Evolutionary conservation across 257 asterid genomes (phyloP).

Genomic region (Solanum chilense): DNA sequence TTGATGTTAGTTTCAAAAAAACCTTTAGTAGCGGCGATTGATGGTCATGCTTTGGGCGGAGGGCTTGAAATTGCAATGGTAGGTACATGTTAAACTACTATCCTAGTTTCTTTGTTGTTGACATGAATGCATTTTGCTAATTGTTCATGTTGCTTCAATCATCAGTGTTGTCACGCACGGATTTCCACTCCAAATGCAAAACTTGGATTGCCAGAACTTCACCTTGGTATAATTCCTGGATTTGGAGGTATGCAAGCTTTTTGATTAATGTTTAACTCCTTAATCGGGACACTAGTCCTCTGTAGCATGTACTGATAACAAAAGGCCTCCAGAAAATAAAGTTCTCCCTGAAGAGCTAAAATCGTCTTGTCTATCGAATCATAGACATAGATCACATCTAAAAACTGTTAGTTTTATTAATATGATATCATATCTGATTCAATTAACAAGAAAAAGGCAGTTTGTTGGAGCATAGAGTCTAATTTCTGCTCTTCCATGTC

Average conservation of each 20-base stretch:
- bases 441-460: not conserved
- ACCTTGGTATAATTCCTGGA: constrained; percentile 95
- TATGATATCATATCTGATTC: not conserved
- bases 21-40: constrained; percentile 95
- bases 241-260: constrained; percentile 63
- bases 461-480: not conserved
- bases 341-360: not conserved
- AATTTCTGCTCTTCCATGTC: not conserved
- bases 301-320: not conserved
- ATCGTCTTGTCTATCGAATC: not conserved
- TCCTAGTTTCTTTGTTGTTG: not conserved
- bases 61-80: constrained; percentile 98
- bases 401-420: not conserved
- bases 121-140: constrained; percentile 1
- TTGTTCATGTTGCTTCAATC: not conserved
- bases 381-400: not conserved
- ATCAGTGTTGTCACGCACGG: constrained; percentile 97
- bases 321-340: not conserved
- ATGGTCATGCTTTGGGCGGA: constrained; percentile 99
- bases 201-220: constrained; percentile 93
- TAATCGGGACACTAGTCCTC: not conserved
- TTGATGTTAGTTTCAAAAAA: constrained; percentile 57
- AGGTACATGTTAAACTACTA: constrained; percentile 4
- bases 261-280: not conserved
- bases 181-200: constrained; percentile 75